Percentiles rank a stretch among this genome's conserved stretches.
Evolutionary conservation across 2,329 filamentous ascomycete genomes (phyloP).

Genomic region (Pseudogymnoascus verrucosus): DNA sequence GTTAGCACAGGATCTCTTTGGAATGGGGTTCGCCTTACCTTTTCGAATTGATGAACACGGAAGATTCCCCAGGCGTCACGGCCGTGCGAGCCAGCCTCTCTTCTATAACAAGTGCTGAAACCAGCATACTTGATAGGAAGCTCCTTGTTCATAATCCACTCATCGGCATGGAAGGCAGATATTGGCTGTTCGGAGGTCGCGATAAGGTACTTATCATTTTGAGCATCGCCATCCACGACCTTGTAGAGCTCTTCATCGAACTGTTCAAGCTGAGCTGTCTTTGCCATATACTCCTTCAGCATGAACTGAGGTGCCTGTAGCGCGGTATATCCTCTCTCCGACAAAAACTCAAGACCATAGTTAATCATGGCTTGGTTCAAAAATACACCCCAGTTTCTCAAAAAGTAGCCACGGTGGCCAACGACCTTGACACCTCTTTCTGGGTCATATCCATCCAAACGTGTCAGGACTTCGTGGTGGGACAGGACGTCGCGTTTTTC

Average conservation of each 20-base stretch:
- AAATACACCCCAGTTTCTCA: constrained; percentile 83
- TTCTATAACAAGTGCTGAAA: constrained; percentile 90
- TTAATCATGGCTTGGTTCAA: constrained; percentile 90
- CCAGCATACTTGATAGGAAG: constrained; percentile 89
- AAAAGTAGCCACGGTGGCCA: constrained; percentile 88
- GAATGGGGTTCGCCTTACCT: constrained; percentile 39
- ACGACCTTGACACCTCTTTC: constrained; percentile 91
- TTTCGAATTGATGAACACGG: constrained; percentile 96
- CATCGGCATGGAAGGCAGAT: constrained; percentile 83
- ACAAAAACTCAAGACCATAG: constrained; percentile 87
- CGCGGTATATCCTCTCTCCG: constrained; percentile 69
- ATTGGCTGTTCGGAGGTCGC: constrained; percentile 93
- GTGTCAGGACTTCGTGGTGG: constrained; percentile 86
- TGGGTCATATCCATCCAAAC: constrained; percentile 85
- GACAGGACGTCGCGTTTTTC: constrained; percentile 75
- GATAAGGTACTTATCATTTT: constrained; percentile 73
- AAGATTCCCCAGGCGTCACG: constrained; percentile 97
- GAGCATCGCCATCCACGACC: constrained; percentile 77
- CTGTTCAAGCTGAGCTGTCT: constrained; percentile 93
- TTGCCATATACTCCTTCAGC: constrained; percentile 91
- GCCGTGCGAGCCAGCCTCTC: constrained; percentile 86
- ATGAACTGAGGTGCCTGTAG: constrained; percentile 91
- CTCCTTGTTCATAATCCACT: constrained; percentile 81
- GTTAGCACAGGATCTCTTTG: not conserved
- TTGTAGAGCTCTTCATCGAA: constrained; percentile 99